Conservation (phyloP, 179 eudicot species). For the Spergularia azorica region DNA sequence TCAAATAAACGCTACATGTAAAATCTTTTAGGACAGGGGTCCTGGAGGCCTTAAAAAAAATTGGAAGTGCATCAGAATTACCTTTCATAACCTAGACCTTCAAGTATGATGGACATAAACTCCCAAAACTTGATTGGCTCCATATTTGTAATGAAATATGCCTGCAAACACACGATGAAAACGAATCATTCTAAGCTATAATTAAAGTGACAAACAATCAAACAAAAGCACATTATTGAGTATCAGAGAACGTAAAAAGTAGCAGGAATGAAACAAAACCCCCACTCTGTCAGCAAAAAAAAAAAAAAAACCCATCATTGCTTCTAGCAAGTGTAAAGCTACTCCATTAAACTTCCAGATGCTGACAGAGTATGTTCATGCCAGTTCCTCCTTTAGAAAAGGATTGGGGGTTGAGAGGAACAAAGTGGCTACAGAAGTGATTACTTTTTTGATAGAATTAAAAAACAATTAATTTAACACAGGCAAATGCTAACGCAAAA, state of each 20-base stretch:
- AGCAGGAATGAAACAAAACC: not conserved
- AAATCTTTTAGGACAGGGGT: not conserved
- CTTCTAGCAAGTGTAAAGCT: not conserved
- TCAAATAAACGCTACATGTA: not conserved
- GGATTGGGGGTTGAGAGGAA: not conserved
- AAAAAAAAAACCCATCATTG: not conserved
- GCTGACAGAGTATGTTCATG: not conserved
- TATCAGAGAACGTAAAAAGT: not conserved
- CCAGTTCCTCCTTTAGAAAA: not conserved
- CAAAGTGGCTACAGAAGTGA: not conserved
- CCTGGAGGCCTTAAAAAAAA: not conserved
- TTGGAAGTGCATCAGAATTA: slow-evolving; percentile 19
- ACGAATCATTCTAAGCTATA: slow-evolving; percentile 12
- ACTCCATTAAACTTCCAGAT: not conserved
- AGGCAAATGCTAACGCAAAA: slow-evolving; percentile 1
- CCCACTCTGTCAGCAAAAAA: not conserved
- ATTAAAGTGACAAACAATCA: no score
- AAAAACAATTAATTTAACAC: not conserved
- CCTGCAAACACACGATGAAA: slow-evolving; percentile 49
- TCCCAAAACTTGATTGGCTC: slow-evolving; percentile 97
- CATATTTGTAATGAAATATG: slow-evolving; percentile 90
- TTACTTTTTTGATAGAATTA: not conserved
- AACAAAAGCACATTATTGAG: not conserved
- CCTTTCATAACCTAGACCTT: slow-evolving; percentile 98
- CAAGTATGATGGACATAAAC: slow-evolving; percentile 86